A percentile compares a stretch with the other conserved stretches of the same genome.
These are phyloP conservation scores for Clonostachys rosea DNA, from an alignment of 2,329 filamentous ascomycete species.

Conservation along the genomic window DNA sequence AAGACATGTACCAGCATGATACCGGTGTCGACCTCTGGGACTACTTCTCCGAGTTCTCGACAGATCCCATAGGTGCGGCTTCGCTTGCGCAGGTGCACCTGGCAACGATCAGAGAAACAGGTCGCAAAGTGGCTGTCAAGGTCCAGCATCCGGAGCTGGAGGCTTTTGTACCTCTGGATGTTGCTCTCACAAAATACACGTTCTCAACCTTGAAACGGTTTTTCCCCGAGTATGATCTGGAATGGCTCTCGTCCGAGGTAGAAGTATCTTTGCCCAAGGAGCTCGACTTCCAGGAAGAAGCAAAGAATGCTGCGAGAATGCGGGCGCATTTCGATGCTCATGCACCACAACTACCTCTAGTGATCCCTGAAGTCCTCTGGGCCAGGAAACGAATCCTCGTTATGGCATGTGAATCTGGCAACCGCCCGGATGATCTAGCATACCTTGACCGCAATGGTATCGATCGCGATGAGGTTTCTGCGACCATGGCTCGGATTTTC, in stretches of 20 bases:
- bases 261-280: slow-evolving; percentile 86
- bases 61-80: slow-evolving; percentile 81
- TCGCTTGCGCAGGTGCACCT: slow-evolving; percentile 93
- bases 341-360: slow-evolving; percentile 69
- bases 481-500: slow-evolving; percentile 85
- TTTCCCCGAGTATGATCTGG: slow-evolving; percentile 96
- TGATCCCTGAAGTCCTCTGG: slow-evolving; percentile 89
- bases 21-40: slow-evolving; percentile 76
- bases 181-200: slow-evolving; percentile 81
- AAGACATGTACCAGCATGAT: slow-evolving; percentile 80
- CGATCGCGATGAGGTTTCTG: slow-evolving; percentile 91
- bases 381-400: slow-evolving; percentile 84
- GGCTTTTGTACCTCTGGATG: slow-evolving; percentile 85
- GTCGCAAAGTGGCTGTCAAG: slow-evolving; percentile 89
- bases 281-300: slow-evolving; percentile 84
- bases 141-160: slow-evolving; percentile 88
- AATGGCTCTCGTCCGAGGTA: slow-evolving; percentile 94
- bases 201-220: slow-evolving; percentile 87
- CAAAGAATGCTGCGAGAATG: slow-evolving; percentile 74
- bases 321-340: slow-evolving; percentile 72
- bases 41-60: slow-evolving; percentile 81
- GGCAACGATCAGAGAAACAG: slow-evolving; percentile 75
- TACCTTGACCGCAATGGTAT: slow-evolving; percentile 85
- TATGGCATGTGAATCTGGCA: slow-evolving; percentile 89
- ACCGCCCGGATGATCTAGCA: slow-evolving; percentile 80